Evolutionary conservation across 1,139 yeast species (phyloP), one percentile per base, ranked within the genome.

Genomic region (Suhomyces kunorum): DNA sequence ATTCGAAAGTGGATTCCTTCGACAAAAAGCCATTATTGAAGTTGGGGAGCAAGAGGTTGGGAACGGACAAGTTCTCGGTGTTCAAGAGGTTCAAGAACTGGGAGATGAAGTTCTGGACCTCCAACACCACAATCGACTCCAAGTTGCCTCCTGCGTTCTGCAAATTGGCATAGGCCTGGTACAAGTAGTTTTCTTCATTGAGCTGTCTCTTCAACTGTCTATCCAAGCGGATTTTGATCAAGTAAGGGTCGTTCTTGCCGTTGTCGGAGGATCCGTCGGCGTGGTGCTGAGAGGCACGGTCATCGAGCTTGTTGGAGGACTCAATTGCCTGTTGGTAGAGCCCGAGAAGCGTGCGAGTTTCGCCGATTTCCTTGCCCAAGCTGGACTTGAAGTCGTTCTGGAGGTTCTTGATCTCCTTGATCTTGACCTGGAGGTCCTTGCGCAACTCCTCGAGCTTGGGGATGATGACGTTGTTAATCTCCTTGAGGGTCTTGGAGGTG

Each of bases 91-190:
- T 80, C 25, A 94, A 85, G 63, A 83, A 90, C 34, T 76, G 76
- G 8, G 83, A 78, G 48, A 89, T 63, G 27, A 94, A 88, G 52
- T 81, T 83, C 65, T 90, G 98, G 39, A 92, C 71, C 59, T 90
- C 96, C 59, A 81, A 74, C 29, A 86, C 88, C 16, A 92, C 94
- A 45, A 88, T 92, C 49, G 84, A 81, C 63, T 90, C 98, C 50
- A 94, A 75, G 57, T 89, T 94, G 44, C 85, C 81, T 34, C 96
- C 97, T 1, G 96, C 86, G 29, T 80, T 78, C 65, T 92, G 96
- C 50, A 90, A 72, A 62, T 92, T 90, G 49, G 82, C 74, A 58
- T 79, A 90, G 0, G 98, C 96, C 56, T 89, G 96, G 54, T 87
- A 86, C 39, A 92, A 71, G 54, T 83, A 84, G 59, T 84, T 85